Conservation (phyloP, 768 basidiomycete genomes). For the Coprinellus micaceus region DNA sequence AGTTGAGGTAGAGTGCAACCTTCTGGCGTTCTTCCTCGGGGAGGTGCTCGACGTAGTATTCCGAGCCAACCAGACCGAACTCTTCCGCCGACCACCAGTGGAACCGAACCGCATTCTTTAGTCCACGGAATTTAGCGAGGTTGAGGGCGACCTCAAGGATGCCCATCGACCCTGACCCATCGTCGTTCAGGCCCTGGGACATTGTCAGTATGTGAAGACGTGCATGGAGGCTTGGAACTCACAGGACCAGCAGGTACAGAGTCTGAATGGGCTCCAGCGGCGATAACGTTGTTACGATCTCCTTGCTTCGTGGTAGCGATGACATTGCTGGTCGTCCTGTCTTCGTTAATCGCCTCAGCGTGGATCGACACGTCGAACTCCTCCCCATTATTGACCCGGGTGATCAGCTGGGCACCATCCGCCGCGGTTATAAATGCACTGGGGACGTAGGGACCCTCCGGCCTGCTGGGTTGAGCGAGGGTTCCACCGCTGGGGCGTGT, state of each 20-base stretch:
- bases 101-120: slow-evolving; percentile 30
- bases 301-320: slow-evolving; percentile 28
- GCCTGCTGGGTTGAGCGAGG: slow-evolving; percentile 18
- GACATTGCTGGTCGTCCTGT: slow-evolving; percentile 26
- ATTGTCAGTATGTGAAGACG: background rate
- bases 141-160: slow-evolving; percentile 27
- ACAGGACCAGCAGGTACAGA: slow-evolving; percentile 31
- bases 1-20: slow-evolving; percentile 31
- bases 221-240: no score
- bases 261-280: slow-evolving; percentile 28
- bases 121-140: slow-evolving; percentile 22
- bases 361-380: slow-evolving; percentile 22
- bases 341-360: slow-evolving; percentile 23
- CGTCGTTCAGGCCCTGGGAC: slow-evolving; percentile 27
- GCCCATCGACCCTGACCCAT: slow-evolving; percentile 27
- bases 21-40: slow-evolving; percentile 21
- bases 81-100: slow-evolving; percentile 31
- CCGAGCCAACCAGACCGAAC: slow-evolving; percentile 27
- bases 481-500: slow-evolving; percentile 21
- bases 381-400: slow-evolving; percentile 18
- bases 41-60: slow-evolving; percentile 25
- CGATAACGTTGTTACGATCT: slow-evolving; percentile 25
- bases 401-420: slow-evolving; percentile 22
- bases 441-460: slow-evolving; percentile 26
- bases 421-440: slow-evolving; percentile 14